A percentile compares a stretch with the other conserved stretches of the same genome.
These are phyloP conservation scores for Aspergillus sp. DNA, from an alignment of 2,329 filamentous ascomycete genomes.

Conservation along the genomic window DNA sequence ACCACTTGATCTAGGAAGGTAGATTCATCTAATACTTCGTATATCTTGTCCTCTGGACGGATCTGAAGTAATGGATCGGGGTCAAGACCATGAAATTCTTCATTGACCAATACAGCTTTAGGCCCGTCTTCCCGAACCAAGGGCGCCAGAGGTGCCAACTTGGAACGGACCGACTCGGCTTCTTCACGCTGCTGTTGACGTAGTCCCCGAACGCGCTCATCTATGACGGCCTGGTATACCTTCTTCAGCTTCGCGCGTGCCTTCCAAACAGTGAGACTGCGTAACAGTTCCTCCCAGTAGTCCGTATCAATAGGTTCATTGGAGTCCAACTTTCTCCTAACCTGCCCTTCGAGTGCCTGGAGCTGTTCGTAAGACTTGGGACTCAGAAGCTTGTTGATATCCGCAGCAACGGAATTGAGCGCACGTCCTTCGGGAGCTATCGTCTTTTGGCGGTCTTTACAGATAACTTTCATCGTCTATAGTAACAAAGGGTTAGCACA, in stretches of 20 bases:
- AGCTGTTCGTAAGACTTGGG: slow-evolving; percentile 86
- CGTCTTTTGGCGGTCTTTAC: slow-evolving; percentile 70
- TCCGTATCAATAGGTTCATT: slow-evolving; percentile 93
- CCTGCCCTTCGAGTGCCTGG: slow-evolving; percentile 82
- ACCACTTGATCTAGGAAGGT: slow-evolving; percentile 59
- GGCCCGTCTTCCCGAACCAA: slow-evolving; percentile 24
- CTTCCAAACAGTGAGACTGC: slow-evolving; percentile 85
- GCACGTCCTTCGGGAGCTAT: slow-evolving; percentile 69
- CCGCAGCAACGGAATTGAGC: slow-evolving; percentile 76
- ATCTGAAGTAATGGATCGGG: slow-evolving; percentile 67
- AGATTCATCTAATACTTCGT: slow-evolving; percentile 59
- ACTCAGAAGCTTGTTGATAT: slow-evolving; percentile 82
- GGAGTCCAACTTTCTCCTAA: slow-evolving; percentile 79
- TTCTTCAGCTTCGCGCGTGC: slow-evolving; percentile 79
- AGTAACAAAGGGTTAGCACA: not conserved
- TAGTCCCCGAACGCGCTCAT: slow-evolving; percentile 66
- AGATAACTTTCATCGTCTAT: slow-evolving; percentile 78
- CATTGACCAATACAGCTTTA: slow-evolving; percentile 12
- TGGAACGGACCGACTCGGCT: slow-evolving; percentile 57
- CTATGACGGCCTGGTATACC: slow-evolving; percentile 73
- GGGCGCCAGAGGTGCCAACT: slow-evolving; percentile 52
- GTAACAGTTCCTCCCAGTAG: slow-evolving; percentile 93
- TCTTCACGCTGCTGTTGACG: slow-evolving; percentile 67
- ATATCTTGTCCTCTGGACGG: slow-evolving; percentile 60
- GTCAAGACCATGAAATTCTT: slow-evolving; percentile 53